These are phyloP conservation scores for Cladosporium sp. DNA, from an alignment of 2,329 filamentous ascomycete genomes.

Conservation along the genomic window DNA sequence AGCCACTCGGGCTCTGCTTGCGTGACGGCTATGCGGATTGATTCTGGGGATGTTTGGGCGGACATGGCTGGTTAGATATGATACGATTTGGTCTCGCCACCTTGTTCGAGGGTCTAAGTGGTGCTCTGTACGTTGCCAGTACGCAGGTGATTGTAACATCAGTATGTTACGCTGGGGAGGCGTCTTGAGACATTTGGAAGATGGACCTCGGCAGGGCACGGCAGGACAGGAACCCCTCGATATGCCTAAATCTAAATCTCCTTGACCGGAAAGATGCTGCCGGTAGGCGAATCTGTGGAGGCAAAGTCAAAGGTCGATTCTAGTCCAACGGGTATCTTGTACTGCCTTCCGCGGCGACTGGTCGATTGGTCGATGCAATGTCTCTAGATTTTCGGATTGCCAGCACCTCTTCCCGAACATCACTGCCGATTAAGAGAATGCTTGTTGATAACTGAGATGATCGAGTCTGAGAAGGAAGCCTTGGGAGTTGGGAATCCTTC, in stretches of 20 bases:
- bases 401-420: not conserved
- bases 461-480: not conserved
- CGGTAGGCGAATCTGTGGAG: not conserved
- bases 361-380: not conserved
- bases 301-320: not conserved
- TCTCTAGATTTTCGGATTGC: not conserved
- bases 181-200: not conserved
- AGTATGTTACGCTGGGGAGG: not conserved
- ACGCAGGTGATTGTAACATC: not conserved
- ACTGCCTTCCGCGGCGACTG: not conserved
- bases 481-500: not conserved
- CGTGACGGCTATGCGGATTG: constrained; percentile 45
- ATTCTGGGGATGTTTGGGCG: not conserved
- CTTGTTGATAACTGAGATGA: not conserved
- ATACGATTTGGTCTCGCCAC: not conserved
- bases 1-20: constrained; percentile 64
- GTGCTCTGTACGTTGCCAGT: not conserved
- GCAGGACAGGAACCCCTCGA: not conserved
- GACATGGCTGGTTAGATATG: not conserved
- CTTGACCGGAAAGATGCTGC: not conserved
- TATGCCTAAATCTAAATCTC: not conserved
- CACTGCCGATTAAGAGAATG: not conserved
- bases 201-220: not conserved
- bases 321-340: not conserved
- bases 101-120: not conserved